Evolutionary conservation across 768 basidiomycete species (phyloP).

Genomic region (Boletus reticuloceps): DNA sequence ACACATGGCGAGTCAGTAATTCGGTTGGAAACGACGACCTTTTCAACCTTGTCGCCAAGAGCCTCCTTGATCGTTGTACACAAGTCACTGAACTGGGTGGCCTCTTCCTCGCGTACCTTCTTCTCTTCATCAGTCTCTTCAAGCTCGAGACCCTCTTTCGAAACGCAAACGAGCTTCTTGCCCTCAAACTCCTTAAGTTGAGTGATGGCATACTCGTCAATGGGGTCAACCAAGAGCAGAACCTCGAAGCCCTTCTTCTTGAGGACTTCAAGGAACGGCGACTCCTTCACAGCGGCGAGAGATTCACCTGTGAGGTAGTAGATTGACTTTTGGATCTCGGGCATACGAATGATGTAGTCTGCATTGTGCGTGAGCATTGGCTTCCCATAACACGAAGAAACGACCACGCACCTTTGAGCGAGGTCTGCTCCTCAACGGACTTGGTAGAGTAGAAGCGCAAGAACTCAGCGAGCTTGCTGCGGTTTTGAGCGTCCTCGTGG

Average conservation of each 20-base stretch:
- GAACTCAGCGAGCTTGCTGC: slow-evolving; percentile 99
- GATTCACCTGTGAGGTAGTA: slow-evolving; percentile 99
- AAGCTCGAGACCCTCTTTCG: slow-evolving; percentile 98
- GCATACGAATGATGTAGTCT: slow-evolving; percentile 99
- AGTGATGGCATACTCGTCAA: slow-evolving; percentile 97
- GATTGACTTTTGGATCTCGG: slow-evolving; percentile 96
- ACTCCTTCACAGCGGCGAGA: slow-evolving; percentile 84
- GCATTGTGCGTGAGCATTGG: background rate
- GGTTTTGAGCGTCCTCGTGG: slow-evolving; percentile 98
- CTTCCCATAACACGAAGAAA: background rate
- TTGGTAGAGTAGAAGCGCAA: slow-evolving; percentile 98
- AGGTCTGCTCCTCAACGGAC: slow-evolving; percentile 83
- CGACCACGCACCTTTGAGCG: slow-evolving; percentile 75
- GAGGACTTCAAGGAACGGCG: slow-evolving; percentile 98
- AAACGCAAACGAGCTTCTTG: slow-evolving; percentile 96
- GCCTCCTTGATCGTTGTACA: slow-evolving; percentile 97
- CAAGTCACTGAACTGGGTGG: slow-evolving; percentile 77
- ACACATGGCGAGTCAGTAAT: slow-evolving; percentile 96
- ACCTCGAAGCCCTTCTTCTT: slow-evolving; percentile 99
- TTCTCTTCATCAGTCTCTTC: slow-evolving; percentile 99
- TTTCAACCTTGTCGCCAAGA: slow-evolving; percentile 99
- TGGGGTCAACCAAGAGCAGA: slow-evolving; percentile 95
- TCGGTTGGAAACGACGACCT: slow-evolving; percentile 97
- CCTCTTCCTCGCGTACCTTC: slow-evolving; percentile 82
- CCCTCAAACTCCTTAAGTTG: slow-evolving; percentile 99